Base-by-base conservation (phyloP, 495 filamentous ascomycete genomes). In the Penicillium goetzii region DNA sequence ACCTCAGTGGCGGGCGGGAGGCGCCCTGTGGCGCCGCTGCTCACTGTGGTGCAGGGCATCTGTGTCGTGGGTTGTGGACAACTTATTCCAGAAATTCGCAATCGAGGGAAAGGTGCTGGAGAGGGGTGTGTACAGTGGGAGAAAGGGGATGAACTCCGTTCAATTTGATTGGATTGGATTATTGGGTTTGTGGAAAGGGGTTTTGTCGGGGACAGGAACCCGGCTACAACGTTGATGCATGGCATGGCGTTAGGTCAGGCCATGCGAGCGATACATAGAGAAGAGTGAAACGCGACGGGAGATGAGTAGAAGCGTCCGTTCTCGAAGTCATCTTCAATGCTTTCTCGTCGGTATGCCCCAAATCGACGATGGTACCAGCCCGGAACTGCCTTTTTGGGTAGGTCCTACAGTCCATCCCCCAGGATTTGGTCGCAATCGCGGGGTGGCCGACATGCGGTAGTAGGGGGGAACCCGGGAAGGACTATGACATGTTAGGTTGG, bases 331-430 rank as follows among this genome's bases (percentile, higher is more conserved):
- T 47, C 19, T 47, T 17, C 52, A 25, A 0, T 14, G 4, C 50
- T 21, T 55, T 34, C 52, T 23, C 33, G 19, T 6, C 52, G 33
- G 52, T 14, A 34, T 36, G 28, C n/a, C n/a, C 30, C 52, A 55
- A 55, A 55, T 36, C n/a, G 11, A 36, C 33, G n/a, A 55, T 55
- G 47, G 47, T 23, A 21, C 17, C 52, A 58, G 38, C 54, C 59
- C 67, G 69, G 70, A 72, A 70, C 62, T 72, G 64, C 70, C 70
- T 70, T 19, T 55, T 51, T 40, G 32, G 63, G 70, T 53, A 72
- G 49, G 58, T 65, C 32, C 41, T 8, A 53, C 38, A 60, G 56
- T 14, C 10, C 21, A 65, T 62, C 66, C 68, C 62, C 67, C 67
- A 62, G 67, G 59, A 65, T 69, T 64, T 59, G 67, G 62, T 59